Evolutionary conservation across 805 yeast genomes (phyloP).

Genomic region (Maudiozyma serrabonitensis): DNA sequence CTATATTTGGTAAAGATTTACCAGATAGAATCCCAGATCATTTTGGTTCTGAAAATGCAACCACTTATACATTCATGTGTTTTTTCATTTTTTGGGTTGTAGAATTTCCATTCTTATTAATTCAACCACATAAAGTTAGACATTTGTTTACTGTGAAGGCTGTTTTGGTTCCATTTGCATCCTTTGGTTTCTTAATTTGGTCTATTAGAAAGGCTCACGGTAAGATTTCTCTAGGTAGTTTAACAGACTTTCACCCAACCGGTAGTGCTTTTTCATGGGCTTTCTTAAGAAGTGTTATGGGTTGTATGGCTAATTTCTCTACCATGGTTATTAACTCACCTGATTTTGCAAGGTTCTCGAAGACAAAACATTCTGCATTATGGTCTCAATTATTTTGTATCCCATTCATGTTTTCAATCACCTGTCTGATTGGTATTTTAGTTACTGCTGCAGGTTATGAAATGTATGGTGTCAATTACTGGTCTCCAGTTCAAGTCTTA

Average conservation of each 20-base stretch:
- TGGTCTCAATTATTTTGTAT: constrained; percentile 50
- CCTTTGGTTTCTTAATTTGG: constrained; percentile 78
- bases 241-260: constrained; percentile 14
- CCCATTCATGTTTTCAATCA: constrained; percentile 62
- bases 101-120: constrained; percentile 70
- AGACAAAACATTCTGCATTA: constrained; percentile 34
- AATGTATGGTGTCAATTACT: constrained; percentile 33
- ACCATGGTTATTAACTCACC: constrained; percentile 75
- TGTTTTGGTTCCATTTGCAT: constrained; percentile 69
- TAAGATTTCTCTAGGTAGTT: constrained; percentile 20
- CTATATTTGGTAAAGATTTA: constrained; percentile 64
- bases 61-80: constrained; percentile 62
- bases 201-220: constrained; percentile 72
- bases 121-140: constrained; percentile 73
- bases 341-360: constrained; percentile 70
- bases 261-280: constrained; percentile 45
- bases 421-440: constrained; percentile 69
- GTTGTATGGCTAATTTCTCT: constrained; percentile 69
- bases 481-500: constrained; percentile 51
- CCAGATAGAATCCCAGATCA: constrained; percentile 54
- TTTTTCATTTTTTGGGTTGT: constrained; percentile 78
- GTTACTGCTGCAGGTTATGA: constrained; percentile 58
- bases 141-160: constrained; percentile 81
- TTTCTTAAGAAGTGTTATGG: constrained; percentile 62
- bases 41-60: constrained; percentile 48